Conservation (phyloP, 2,329 filamentous ascomycete species). For the Scleromitrula shiraiana region DNA sequence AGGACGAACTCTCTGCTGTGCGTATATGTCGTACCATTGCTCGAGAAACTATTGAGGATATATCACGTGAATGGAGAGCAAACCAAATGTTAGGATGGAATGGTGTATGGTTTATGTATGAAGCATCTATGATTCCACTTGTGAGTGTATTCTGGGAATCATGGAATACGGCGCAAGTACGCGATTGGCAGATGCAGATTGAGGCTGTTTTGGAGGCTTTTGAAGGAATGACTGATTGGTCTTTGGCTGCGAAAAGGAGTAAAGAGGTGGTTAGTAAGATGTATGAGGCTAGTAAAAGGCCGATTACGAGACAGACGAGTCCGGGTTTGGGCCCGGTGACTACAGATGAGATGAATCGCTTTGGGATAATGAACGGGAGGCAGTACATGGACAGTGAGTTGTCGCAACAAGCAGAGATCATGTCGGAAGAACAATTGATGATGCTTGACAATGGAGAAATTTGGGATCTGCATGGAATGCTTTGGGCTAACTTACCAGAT, state of each 20-base stretch:
- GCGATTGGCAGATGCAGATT: slow-evolving; percentile 46
- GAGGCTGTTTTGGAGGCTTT: slow-evolving; percentile 52
- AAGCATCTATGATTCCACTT: slow-evolving; percentile 71
- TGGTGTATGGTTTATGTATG: slow-evolving; percentile 74
- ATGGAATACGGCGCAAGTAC: slow-evolving; percentile 26
- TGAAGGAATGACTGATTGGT: slow-evolving; percentile 58
- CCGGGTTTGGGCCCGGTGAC: slow-evolving; percentile 28
- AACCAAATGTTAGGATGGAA: slow-evolving; percentile 77
- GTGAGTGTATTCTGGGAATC: slow-evolving; percentile 65
- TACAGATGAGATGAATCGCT: slow-evolving; percentile 18
- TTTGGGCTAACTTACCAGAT: slow-evolving; percentile 40
- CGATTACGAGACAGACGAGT: slow-evolving; percentile 26
- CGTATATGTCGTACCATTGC: slow-evolving; percentile 63
- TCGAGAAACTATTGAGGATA: slow-evolving; percentile 63
- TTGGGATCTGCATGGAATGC: slow-evolving; percentile 50
- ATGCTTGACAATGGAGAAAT: slow-evolving; percentile 45
- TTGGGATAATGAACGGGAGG: slow-evolving; percentile 9
- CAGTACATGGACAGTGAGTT: slow-evolving; percentile 28
- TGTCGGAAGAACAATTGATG: slow-evolving; percentile 33
- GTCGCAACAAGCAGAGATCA: slow-evolving; percentile 38
- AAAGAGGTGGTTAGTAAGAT: slow-evolving; percentile 56
- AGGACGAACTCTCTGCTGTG: slow-evolving; percentile 60
- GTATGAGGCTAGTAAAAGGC: slow-evolving; percentile 44
- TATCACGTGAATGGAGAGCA: slow-evolving; percentile 59
- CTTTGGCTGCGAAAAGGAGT: slow-evolving; percentile 52